Base-by-base conservation (phyloP, 2,329 filamentous ascomycete genomes). In the Penicillium sp. region DNA sequence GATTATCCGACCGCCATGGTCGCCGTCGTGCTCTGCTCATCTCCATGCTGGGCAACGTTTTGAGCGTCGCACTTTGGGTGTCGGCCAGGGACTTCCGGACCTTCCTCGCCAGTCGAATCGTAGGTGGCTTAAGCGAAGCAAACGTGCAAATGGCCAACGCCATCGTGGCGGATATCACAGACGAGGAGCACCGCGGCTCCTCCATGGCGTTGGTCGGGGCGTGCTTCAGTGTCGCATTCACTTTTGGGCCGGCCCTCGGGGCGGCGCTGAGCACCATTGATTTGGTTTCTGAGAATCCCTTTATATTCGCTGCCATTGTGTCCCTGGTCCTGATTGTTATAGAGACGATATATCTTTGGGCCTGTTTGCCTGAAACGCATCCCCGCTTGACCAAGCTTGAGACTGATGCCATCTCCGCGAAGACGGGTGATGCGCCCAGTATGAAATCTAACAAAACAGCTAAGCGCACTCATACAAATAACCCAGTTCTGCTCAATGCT, bases 211-310 rank as follows among this genome's bases (percentile, higher is more conserved):
- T 99, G 51, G 93, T 99, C 27, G 94, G 94, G 55, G 92, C 89
- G 13, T 97, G 94, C 77, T 99, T 99, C 77, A 96, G 90, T 58
- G 87, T 99, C 63, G 94, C 94, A 16, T 99, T 99, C 71, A 99
- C 94, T 0, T 95, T 97, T 70, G 94, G 94, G 0, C 94, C 94
- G 0, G 91, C 91, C 9, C 81, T 99, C 7, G 94, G 94, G 56
- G 94, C 94, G 2, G 93, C 86, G 70, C 79, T 99, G 19, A 88
- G 90, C 60, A 87, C 83, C 47, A 85, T 96, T 58, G 84, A 85
- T 13, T 84, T 85, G 5, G 87, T 97, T 23, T 85, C 87, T 3
- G 88, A 87, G 26, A 99, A 99, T 70, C 94, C 94, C 0, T 99
- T 99, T 72, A 93, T 91, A 7, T 90, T 91, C 0, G 92, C 94